Percentiles rank a stretch among this genome's conserved stretches.
Evolutionary conservation across 2,329 filamentous ascomycete species (phyloP).

Genomic region (Atkinsonella hypoxylon): DNA sequence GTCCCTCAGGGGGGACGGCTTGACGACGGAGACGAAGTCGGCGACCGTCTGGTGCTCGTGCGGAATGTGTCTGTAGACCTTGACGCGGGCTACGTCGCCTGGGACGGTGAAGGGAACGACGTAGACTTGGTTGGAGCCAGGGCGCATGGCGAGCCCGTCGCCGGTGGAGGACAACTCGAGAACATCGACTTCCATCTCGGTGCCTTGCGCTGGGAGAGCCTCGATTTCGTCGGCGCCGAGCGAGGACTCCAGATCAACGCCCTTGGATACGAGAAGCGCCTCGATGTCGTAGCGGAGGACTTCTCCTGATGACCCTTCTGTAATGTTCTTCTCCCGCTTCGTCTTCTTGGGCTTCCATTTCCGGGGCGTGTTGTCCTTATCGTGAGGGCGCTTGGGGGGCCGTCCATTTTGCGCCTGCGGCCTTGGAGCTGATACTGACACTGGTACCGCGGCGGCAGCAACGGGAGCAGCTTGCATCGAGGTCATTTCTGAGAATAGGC

Average conservation of each 20-base stretch:
- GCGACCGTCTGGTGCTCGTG: conserved; percentile 59
- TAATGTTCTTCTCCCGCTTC: conserved; percentile 47
- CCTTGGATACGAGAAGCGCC: conserved; percentile 35
- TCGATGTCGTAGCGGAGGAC: conserved; percentile 53
- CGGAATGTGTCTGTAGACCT: conserved; percentile 60
- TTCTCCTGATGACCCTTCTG: conserved; percentile 53
- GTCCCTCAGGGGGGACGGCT: conserved; percentile 64
- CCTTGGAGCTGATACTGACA: neutral
- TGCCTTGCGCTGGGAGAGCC: conserved; percentile 51
- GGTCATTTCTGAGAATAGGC: conserved; percentile 7
- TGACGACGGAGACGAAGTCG: conserved; percentile 69
- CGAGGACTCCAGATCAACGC: conserved; percentile 2
- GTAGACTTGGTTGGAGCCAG: conserved; percentile 55
- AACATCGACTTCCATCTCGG: conserved; percentile 74
- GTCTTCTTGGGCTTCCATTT: conserved; percentile 35
- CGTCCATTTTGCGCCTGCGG: conserved; percentile 1
- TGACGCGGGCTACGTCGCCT: conserved; percentile 69
- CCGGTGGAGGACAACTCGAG: conserved; percentile 78
- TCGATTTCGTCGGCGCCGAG: conserved; percentile 15
- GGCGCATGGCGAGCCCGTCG: conserved; percentile 71
- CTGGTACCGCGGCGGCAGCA: neutral
- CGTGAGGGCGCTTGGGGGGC: conserved; percentile 3
- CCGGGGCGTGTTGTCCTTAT: conserved; percentile 5
- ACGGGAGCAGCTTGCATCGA: conserved; percentile 4
- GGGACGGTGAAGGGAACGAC: conserved; percentile 82